These are phyloP conservation scores for Penicillium samsonianum DNA, from an alignment of 495 filamentous ascomycete species.

Conservation along the genomic window DNA sequence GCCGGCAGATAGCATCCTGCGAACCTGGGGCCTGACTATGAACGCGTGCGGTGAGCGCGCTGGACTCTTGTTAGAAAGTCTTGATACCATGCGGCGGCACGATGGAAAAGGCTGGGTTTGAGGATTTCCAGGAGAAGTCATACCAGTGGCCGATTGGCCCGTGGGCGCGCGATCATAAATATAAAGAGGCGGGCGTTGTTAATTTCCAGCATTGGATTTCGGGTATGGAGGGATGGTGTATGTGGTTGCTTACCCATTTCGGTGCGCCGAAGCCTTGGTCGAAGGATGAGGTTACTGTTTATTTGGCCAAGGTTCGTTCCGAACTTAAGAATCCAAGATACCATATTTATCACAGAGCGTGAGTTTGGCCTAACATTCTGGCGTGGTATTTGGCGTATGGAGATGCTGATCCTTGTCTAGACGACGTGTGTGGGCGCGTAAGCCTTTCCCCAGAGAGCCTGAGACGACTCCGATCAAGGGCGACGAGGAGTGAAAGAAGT, in stretches of 20 bases:
- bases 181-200: constrained; percentile 18
- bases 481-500: neutral
- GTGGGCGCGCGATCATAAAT: constrained; percentile 18
- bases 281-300: constrained; percentile 16
- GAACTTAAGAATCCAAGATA: constrained; percentile 12
- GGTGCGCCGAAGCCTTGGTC: constrained; percentile 15
- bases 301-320: constrained; percentile 13
- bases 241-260: constrained; percentile 13
- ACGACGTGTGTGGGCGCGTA: neutral
- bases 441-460: neutral
- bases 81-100: constrained; percentile 14
- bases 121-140: constrained; percentile 21
- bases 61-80: constrained; percentile 2
- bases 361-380: neutral
- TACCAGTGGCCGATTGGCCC: constrained; percentile 22
- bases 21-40: constrained; percentile 14
- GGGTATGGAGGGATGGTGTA: constrained; percentile 24
- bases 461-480: neutral
- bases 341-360: constrained; percentile 15
- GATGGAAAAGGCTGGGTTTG: constrained; percentile 36
- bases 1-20: constrained; percentile 29
- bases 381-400: neutral
- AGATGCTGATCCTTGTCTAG: neutral
- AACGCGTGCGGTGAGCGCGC: constrained; percentile 7
- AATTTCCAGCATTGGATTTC: constrained; percentile 16